phyloP scores from a whole-genome alignment of 441 rosid species.

The Geranium incanum region DNA sequence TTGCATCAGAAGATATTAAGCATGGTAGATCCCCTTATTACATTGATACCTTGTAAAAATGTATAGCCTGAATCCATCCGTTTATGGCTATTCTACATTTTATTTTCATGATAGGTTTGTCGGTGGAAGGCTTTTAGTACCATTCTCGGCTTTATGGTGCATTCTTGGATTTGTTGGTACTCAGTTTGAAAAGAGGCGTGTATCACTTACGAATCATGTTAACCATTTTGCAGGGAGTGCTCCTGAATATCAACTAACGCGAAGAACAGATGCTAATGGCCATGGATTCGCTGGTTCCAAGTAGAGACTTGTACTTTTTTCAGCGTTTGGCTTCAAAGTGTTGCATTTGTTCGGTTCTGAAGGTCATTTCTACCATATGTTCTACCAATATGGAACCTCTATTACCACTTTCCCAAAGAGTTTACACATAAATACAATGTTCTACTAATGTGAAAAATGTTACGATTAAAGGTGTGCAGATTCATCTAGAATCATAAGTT shows the following conservation, averaged over 20 bases:
- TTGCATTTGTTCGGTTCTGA: not conserved
- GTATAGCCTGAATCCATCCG: too few species aligned
- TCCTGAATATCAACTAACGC: conserved; percentile 13
- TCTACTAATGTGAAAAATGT: not conserved
- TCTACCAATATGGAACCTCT: not conserved
- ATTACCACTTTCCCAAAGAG: not conserved
- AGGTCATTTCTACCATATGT: not conserved
- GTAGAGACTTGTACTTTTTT: not conserved
- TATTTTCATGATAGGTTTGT: too few species aligned
- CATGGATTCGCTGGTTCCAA: conserved; percentile 6
- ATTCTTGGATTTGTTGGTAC: too few species aligned
- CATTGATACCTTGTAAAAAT: too few species aligned
- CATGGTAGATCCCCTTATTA: too few species aligned
- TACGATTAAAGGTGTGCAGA: too few species aligned
- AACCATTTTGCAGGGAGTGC: conserved; percentile 20
- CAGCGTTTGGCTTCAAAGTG: not conserved
- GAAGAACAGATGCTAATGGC: not conserved
- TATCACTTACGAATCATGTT: not conserved
- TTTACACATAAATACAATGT: not conserved
- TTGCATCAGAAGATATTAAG: too few species aligned
- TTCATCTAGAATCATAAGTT: too few species aligned
- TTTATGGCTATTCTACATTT: too few species aligned
- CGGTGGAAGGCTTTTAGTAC: too few species aligned
- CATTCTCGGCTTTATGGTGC: too few species aligned
- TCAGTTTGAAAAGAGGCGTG: too few species aligned